Conservation (phyloP, 2,329 filamentous ascomycete genomes). For the Byssochlamys sp. region DNA sequence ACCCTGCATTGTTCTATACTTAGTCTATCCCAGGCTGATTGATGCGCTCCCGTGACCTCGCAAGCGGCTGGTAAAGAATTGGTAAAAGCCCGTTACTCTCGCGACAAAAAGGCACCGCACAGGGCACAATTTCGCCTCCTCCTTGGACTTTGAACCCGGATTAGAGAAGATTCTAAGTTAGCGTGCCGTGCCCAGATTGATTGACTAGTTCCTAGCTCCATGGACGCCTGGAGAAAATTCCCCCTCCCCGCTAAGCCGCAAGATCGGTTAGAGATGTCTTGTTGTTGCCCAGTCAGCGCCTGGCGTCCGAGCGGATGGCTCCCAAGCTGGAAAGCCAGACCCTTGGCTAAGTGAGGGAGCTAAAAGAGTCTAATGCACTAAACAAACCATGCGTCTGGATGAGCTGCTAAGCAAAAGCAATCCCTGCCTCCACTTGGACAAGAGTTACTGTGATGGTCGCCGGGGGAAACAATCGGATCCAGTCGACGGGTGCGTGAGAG, state of each 20-base stretch:
- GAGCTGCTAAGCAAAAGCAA: neutral
- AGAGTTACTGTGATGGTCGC: neutral
- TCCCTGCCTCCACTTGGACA: neutral
- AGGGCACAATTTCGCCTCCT: neutral
- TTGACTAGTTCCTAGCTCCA: neutral
- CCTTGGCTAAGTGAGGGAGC: neutral
- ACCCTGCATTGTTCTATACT: neutral
- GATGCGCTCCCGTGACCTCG: neutral
- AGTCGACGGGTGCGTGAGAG: neutral
- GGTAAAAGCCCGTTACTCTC: neutral
- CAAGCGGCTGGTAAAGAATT: neutral
- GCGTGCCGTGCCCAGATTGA: neutral
- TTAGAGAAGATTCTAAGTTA: neutral
- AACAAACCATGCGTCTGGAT: neutral
- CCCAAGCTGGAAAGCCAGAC: neutral
- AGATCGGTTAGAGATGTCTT: constrained; percentile 1
- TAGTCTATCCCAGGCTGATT: neutral
- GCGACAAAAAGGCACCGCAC: neutral
- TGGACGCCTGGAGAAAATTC: neutral
- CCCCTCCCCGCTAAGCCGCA: neutral
- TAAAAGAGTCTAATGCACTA: neutral
- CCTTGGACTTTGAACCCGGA: neutral
- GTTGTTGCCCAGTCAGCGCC: neutral
- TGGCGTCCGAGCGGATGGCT: neutral
- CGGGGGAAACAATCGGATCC: neutral